Conservation (phyloP, 768 basidiomycete species). For the Pleurotus platypus region DNA sequence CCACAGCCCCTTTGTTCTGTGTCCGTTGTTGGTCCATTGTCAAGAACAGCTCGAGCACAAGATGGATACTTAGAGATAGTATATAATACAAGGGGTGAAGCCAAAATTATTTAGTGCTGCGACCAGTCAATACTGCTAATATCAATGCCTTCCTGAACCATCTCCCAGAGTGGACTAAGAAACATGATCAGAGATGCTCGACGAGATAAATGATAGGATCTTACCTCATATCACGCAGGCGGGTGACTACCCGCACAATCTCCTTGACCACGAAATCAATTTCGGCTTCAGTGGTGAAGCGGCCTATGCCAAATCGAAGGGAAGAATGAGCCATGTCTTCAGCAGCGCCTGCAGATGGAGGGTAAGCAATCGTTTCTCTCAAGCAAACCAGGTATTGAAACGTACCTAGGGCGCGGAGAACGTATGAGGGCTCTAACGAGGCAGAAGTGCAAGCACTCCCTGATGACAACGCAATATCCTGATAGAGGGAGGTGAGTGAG, state of each 20-base stretch:
- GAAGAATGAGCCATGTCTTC: slow-evolving; percentile 99
- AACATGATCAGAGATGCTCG: slow-evolving; percentile 9
- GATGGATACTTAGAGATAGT: background rate
- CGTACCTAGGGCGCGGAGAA: slow-evolving; percentile 88
- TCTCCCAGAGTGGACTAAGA: slow-evolving; percentile 92
- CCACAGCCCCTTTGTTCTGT: too few relatives aligned
- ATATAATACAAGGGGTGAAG: slow-evolving; percentile 3
- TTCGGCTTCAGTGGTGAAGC: slow-evolving; percentile 97
- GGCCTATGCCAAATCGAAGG: slow-evolving; percentile 93
- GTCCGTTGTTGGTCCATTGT: too few relatives aligned
- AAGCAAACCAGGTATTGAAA: background rate
- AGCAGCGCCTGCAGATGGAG: slow-evolving; percentile 64
- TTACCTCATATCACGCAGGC: slow-evolving; percentile 90
- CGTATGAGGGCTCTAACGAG: slow-evolving; percentile 97
- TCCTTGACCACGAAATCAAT: slow-evolving; percentile 90
- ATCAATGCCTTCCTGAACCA: slow-evolving; percentile 99
- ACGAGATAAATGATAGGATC: slow-evolving; percentile 12
- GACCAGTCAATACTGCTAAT: slow-evolving; percentile 95
- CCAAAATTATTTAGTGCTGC: slow-evolving; percentile 52
- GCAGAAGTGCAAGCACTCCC: slow-evolving; percentile 99
- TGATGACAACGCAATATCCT: slow-evolving; percentile 97
- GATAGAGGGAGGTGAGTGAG: slow-evolving; percentile 8
- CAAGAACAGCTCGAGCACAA: background rate
- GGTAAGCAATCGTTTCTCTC: background rate
- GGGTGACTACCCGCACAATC: slow-evolving; percentile 83